These are phyloP conservation scores for Pisolithus orientalis DNA, from an alignment of 768 basidiomycete genomes.

Conservation along the genomic window DNA sequence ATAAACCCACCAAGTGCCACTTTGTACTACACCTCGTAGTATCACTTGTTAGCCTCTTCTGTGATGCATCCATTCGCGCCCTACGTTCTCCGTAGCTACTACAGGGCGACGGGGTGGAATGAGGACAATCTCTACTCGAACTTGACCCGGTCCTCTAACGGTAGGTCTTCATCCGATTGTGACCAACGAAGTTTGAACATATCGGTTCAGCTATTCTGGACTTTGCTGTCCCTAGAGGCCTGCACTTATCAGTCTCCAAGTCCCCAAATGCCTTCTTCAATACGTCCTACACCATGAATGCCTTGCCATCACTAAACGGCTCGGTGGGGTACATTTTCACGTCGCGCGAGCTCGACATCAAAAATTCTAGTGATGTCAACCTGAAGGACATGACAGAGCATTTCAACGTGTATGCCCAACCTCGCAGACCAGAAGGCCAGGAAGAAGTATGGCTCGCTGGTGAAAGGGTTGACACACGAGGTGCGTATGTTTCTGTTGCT, in stretches of 20 bases:
- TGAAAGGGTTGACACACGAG: conserved; percentile 66
- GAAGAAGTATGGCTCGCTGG: conserved; percentile 82
- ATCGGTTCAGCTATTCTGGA: conserved; percentile 71
- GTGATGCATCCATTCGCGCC: conserved; percentile 82
- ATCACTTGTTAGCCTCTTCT: too few species aligned
- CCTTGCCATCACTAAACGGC: conserved; percentile 88
- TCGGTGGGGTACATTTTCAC: conserved; percentile 92
- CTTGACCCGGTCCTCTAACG: conserved; percentile 82
- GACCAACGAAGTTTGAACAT: conserved; percentile 3
- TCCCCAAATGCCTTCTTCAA: conserved; percentile 85
- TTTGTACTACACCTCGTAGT: too few species aligned
- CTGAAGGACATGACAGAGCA: conserved; percentile 90
- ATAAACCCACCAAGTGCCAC: too few species aligned
- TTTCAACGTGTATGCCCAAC: conserved; percentile 79
- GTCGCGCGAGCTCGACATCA: conserved; percentile 73
- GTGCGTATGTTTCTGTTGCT: conserved; percentile 35
- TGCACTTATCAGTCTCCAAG: conserved; percentile 78
- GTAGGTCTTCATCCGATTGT: conserved; percentile 36
- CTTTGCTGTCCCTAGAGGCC: conserved; percentile 78
- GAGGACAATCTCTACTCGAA: conserved; percentile 93
- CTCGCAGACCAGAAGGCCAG: conserved; percentile 69
- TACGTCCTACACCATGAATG: conserved; percentile 89
- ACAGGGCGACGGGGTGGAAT: conserved; percentile 92
- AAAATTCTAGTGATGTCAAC: conserved; percentile 60
- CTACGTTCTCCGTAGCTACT: conserved; percentile 85